A percentile compares a stretch with the other conserved stretches of the same genome.
phyloP scores from a whole-genome alignment of 768 basidiomycete genomes.

The Nidularia pulvinata region DNA sequence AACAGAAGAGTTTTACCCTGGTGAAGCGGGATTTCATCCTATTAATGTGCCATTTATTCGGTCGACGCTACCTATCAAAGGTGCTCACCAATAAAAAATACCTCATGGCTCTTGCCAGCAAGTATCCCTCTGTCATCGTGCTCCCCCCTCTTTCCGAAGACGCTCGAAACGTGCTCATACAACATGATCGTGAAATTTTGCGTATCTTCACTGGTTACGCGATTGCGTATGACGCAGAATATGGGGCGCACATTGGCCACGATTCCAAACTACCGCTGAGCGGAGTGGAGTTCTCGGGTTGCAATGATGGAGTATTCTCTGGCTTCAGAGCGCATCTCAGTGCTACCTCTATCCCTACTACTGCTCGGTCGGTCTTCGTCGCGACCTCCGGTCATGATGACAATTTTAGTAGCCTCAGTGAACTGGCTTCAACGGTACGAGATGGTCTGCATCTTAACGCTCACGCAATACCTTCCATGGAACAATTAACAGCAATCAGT shows the following conservation, averaged over 20 bases:
- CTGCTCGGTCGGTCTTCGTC: slow-evolving; percentile 60
- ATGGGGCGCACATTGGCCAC: slow-evolving; percentile 30
- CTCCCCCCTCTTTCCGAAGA: slow-evolving; percentile 45
- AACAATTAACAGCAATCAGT: slow-evolving; percentile 18
- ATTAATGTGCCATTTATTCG: slow-evolving; percentile 67
- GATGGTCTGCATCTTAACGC: slow-evolving; percentile 54
- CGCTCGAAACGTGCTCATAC: slow-evolving; percentile 36
- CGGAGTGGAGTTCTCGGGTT: slow-evolving; percentile 14
- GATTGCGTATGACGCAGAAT: slow-evolving; percentile 40
- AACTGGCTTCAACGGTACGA: slow-evolving; percentile 52
- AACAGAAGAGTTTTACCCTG: slow-evolving; percentile 25
- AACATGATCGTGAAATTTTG: slow-evolving; percentile 49
- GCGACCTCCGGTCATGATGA: slow-evolving; percentile 71
- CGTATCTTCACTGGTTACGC: slow-evolving; percentile 58
- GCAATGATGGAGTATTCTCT: slow-evolving; percentile 4
- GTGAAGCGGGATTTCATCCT: slow-evolving; percentile 52
- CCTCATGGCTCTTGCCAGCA: slow-evolving; percentile 28
- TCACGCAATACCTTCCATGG: slow-evolving; percentile 59
- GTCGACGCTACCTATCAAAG: slow-evolving; percentile 51
- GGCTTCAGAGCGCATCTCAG: slow-evolving; percentile 34
- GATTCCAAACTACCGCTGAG: slow-evolving; percentile 54
- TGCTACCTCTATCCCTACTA: slow-evolving; percentile 29
- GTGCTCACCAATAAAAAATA: slow-evolving; percentile 36
- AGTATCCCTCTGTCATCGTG: slow-evolving; percentile 56
- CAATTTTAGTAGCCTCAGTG: slow-evolving; percentile 43